phyloP scores from a whole-genome alignment of 2,329 filamentous ascomycete species.

The Alternaria arborescens region DNA sequence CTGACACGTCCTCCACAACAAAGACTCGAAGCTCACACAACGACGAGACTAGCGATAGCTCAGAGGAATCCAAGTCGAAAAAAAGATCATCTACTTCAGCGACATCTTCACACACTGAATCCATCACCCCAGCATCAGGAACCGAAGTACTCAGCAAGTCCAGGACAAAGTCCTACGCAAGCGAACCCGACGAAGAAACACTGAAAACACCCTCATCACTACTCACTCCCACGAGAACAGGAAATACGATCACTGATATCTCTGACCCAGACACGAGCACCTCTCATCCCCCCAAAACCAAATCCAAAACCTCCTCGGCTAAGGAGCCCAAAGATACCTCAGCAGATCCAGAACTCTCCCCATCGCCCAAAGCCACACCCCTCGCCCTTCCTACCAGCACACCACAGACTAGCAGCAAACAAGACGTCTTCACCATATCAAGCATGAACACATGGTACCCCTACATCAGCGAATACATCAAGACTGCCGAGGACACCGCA shows the following conservation, averaged over 20 bases:
- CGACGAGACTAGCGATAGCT: neutral
- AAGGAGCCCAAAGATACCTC: neutral
- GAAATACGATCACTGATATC: neutral
- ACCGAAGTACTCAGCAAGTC: neutral
- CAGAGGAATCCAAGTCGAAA: neutral
- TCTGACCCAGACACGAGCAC: neutral
- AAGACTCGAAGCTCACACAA: neutral
- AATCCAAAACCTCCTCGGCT: neutral
- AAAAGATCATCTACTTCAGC: neutral
- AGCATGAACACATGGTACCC: slow-evolving; percentile 10
- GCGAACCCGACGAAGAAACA: neutral
- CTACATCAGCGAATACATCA: slow-evolving; percentile 3
- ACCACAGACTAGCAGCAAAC: neutral
- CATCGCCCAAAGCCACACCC: neutral
- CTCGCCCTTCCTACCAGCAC: neutral
- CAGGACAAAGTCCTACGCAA: neutral
- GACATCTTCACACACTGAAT: neutral
- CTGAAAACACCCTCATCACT: neutral
- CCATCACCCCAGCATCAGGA: neutral
- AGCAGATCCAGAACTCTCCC: neutral
- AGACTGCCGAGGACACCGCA: neutral
- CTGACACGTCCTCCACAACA: neutral
- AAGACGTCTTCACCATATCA: neutral
- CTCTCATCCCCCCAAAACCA: neutral
- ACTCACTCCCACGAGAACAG: neutral